These are phyloP conservation scores for Fusarium protoensiforme DNA, from an alignment of 2,329 filamentous ascomycete species.

Conservation along the genomic window DNA sequence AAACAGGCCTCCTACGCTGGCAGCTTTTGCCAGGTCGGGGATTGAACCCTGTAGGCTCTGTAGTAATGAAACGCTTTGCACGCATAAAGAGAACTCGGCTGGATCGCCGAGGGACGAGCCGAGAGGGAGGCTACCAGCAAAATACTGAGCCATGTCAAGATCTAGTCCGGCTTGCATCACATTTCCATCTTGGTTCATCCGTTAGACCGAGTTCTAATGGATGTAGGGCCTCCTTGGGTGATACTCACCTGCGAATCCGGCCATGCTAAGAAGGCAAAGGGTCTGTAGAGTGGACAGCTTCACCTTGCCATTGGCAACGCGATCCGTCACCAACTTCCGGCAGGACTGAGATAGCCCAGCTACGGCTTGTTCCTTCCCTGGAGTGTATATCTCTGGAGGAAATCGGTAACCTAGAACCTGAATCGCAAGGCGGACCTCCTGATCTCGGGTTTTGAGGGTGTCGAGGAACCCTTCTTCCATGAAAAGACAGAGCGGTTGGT, in stretches of 20 bases:
- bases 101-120: background rate
- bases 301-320: conserved; percentile 48
- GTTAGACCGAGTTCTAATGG: too few relatives aligned
- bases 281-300: conserved; percentile 53
- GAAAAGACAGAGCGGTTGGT: background rate
- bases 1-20: too few relatives aligned
- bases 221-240: too few relatives aligned
- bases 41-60: background rate
- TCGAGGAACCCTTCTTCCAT: background rate
- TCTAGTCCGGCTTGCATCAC: background rate
- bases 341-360: conserved; percentile 16
- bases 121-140: background rate
- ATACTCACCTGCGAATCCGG: conserved; percentile 50
- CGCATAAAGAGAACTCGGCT: background rate
- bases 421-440: conserved; percentile 47
- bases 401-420: conserved; percentile 58
- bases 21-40: background rate
- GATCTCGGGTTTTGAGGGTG: background rate
- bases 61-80: background rate
- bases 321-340: conserved; percentile 46
- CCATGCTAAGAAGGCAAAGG: conserved; percentile 50
- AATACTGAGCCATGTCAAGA: background rate
- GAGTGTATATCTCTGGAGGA: too few relatives aligned
- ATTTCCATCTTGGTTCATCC: background rate
- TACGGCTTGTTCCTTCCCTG: too few relatives aligned